A percentile compares a stretch with the other conserved stretches of the same genome.
Evolutionary conservation across 306 rosid genomes (phyloP).

Genomic region (Fagus sylvatica): DNA sequence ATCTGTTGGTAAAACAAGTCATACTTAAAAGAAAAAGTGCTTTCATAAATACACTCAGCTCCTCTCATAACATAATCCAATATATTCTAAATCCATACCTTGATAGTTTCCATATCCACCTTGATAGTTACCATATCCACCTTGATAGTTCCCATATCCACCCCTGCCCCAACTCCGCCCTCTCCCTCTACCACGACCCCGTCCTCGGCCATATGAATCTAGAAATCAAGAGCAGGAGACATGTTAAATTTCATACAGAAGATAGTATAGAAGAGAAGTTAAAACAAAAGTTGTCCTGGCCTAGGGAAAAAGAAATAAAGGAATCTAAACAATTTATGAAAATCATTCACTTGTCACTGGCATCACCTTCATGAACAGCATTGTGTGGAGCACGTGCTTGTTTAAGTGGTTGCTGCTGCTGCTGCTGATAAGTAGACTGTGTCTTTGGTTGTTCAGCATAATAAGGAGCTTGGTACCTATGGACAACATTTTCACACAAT

Average conservation of each 20-base stretch:
- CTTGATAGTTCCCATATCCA: constrained; percentile 62
- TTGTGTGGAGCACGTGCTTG: constrained; percentile 67
- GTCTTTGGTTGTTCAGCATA: constrained; percentile 60
- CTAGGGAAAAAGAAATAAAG: not conserved
- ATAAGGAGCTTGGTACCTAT: constrained; percentile 79
- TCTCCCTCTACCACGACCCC: constrained; percentile 90
- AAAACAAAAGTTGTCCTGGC: not conserved
- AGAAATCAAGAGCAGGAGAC: constrained; percentile 20
- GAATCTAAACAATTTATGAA: not conserved
- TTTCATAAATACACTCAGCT: not conserved
- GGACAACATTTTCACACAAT: constrained; percentile 14
- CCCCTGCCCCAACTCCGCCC: constrained; percentile 87
- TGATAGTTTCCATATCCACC: constrained; percentile 32
- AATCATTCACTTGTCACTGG: not conserved
- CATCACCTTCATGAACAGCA: constrained; percentile 76
- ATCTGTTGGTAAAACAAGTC: constrained; percentile 36
- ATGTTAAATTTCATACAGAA: constrained; percentile 13
- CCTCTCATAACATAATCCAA: not conserved
- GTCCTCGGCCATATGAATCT: constrained; percentile 85
- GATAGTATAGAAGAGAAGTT: not conserved
- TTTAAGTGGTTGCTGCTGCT: constrained; percentile 41
- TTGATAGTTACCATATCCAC: constrained; percentile 38
- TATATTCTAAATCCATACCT: constrained; percentile 37
- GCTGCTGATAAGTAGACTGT: constrained; percentile 74
- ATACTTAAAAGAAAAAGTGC: not conserved